Base-by-base conservation (phyloP, 73 alveolate genomes). In the Paraurostyla sp. region DNA sequence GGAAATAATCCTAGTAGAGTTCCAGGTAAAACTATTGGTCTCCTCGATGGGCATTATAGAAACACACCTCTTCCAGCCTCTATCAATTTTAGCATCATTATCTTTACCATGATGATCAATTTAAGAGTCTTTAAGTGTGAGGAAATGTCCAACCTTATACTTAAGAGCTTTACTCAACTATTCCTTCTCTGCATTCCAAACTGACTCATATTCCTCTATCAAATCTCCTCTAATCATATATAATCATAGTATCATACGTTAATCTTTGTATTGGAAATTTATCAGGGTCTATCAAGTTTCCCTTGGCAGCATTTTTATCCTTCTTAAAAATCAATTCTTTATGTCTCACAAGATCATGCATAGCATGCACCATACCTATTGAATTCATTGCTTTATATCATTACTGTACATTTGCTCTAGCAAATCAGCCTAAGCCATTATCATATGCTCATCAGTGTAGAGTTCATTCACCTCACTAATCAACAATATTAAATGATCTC, bases 11-110 rank as follows among this genome's bases (percentile, higher is more conserved):
- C 97, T 13, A 93, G 82, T 0, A 93, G 86, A 32, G 97, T 89
- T 2, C 97, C 97, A 22, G 97, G 94, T 18, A 65, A 48, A 6
- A 93, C 73, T 0, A 76, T 46, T 48, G 76, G 69, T 0, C 27
- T 49, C 13, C 83, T 71, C n/a, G 48, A 51, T 43, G 86, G 82
- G 9, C 91, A 58, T 38, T 56, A 49, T 4, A 89, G 50, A 73
- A 81, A 93, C 25, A 93, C 94, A 15, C 97, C 97, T 25, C 83
- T 82, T n/a, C 97, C 97, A 30, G 95, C 93, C 81, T 93, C 94
- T 80, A 71, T 7, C 13, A 58, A 58, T 9, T 40, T 33, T 23
- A 73, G 27, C 38, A 73, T 0, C 2, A 4, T 58, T 32, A 35
- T 11, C 22, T 27, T 9, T 56, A 81, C 91, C 92, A 63, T 71